Base-by-base conservation (phyloP, 139 green algal species). In the Parachlorella kessleri region DNA sequence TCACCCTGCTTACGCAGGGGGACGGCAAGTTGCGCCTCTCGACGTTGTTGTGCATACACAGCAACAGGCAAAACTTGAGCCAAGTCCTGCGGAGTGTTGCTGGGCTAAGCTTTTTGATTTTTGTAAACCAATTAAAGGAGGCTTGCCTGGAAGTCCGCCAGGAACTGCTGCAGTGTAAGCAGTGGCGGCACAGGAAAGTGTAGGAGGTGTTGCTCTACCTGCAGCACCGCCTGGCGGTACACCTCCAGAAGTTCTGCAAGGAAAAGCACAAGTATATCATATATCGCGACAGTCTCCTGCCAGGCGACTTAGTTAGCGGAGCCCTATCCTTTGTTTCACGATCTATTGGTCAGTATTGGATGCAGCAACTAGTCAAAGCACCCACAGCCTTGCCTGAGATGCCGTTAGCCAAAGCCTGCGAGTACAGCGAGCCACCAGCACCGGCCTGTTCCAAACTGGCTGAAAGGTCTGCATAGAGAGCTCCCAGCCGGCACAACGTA, bases 161-260 rank as follows among this genome's bases (percentile, higher is more conserved):
- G 81, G 53, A 87, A 83, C 70, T 92, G 88, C n/a, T 85, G 70
- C 28, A 98, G 66, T 1, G 82, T 68, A 5, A 92, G 70, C 72
- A 98, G 77, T 32, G 86, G 41, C 81, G 78, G 69, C 24, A 65
- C 69, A 3, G 59, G 9, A 48, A 78, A 3, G n/a, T 75, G 55
- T 75, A 86, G 55, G 72, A 94, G 73, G 67, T 91, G 84, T 70
- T 87, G 81, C 84, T 97, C 88, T 40, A 96, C 63, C 35, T 82
- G 55, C 63, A 95, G 79, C 53, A 98, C 75, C 0, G 86, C 85
- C 40, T 72, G 74, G 66, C 91, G 81, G 81, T 97, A 97, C 66
- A 95, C 91, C 33, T 91, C 87, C 37, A 97, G 85, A 21, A 97
- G 75, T 88, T 98, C 94, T 93, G 87, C 71, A 81, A 30, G 40